Conservation (phyloP, 2,329 filamentous ascomycete genomes). For the Pseudogymnoascus sp. region DNA sequence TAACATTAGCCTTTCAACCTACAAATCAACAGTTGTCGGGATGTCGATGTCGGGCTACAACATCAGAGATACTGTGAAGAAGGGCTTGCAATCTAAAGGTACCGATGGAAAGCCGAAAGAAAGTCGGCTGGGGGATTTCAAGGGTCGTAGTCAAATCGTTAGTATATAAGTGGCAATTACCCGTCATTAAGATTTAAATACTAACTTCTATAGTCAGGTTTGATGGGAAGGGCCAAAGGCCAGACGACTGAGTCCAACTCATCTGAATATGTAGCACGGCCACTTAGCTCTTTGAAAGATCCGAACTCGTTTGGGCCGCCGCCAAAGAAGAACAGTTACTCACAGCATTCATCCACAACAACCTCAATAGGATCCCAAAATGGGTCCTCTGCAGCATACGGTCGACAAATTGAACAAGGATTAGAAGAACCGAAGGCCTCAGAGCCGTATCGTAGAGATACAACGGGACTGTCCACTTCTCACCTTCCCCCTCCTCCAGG, state of each 20-base stretch:
- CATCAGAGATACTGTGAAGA: constrained; percentile 39
- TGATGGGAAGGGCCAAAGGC: constrained; percentile 29
- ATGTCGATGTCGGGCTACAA: constrained; percentile 2
- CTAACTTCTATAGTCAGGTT: constrained; percentile 17
- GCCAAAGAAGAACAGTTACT: constrained; percentile 40
- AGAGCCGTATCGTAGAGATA: constrained; percentile 52
- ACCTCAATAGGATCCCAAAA: not conserved
- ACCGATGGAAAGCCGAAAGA: constrained; percentile 42
- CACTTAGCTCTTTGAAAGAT: constrained; percentile 54
- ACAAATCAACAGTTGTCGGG: not conserved
- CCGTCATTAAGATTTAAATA: not conserved
- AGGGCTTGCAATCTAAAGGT: constrained; percentile 46
- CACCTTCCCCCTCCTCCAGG: constrained; percentile 52
- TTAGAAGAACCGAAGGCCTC: constrained; percentile 29
- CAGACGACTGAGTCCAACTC: constrained; percentile 12
- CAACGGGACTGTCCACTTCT: constrained; percentile 50
- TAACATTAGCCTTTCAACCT: not conserved
- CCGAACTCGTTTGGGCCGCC: constrained; percentile 58
- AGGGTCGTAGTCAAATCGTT: constrained; percentile 28
- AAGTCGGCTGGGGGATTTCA: constrained; percentile 39
- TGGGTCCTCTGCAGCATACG: not conserved
- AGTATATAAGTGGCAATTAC: constrained; percentile 8
- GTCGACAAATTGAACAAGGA: constrained; percentile 21
- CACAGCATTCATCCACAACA: not conserved
- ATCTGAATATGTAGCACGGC: constrained; percentile 31